Evolutionary conservation across 257 asterid species (phyloP).

Genomic region (Penstemon davidsonii): DNA sequence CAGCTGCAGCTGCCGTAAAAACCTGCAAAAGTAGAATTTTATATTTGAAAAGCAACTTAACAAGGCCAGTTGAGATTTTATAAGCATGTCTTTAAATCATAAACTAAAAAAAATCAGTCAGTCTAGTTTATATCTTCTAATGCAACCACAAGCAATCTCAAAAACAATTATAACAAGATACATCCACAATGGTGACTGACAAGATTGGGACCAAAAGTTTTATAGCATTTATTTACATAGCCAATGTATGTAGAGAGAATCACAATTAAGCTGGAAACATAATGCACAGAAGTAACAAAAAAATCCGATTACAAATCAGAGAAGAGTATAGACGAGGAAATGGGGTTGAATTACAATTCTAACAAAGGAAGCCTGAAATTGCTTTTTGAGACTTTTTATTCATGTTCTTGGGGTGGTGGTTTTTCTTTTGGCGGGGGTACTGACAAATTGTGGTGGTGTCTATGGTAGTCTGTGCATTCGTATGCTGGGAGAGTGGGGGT

Average conservation of each 20-base stretch:
- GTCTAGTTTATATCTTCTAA: constrained; percentile 7
- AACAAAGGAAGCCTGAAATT: not conserved
- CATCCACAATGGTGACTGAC: constrained; percentile 17
- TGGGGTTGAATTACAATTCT: not conserved
- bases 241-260: constrained; percentile 1
- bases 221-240: constrained; percentile 7
- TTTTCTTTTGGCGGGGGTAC: not conserved
- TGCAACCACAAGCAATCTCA: constrained; percentile 18
- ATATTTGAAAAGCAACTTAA: constrained; percentile 16
- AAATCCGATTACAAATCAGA: constrained; percentile 9
- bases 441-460: not conserved
- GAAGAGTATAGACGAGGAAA: not conserved
- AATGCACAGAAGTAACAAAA: not conserved
- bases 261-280: not conserved
- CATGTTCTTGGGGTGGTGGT: not conserved
- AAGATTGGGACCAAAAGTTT: not conserved
- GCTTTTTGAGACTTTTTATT: not conserved
- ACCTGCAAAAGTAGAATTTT: constrained; percentile 48
- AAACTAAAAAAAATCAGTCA: not conserved
- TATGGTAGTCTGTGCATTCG: not conserved
- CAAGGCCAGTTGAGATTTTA: constrained; percentile 11
- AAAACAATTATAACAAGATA: constrained; percentile 9
- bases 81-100: not conserved
- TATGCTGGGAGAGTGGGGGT: not conserved
- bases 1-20: constrained; percentile 96